These are phyloP conservation scores for Plasmopara muralis DNA, from an alignment of 352 stramenopile species.

Conservation along the genomic window DNA sequence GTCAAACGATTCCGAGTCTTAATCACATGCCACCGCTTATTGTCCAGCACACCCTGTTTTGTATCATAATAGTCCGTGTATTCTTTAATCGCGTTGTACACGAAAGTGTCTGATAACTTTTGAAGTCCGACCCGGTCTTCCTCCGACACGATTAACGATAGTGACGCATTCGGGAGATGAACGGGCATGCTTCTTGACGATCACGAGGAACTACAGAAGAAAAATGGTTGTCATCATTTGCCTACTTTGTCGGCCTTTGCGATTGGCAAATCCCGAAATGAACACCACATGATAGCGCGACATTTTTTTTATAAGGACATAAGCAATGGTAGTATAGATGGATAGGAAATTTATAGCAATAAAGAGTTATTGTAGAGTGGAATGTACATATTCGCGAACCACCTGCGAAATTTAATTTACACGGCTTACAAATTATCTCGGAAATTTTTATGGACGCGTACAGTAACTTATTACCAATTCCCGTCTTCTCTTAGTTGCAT, in stretches of 20 bases:
- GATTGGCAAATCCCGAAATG: neutral
- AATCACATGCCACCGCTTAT: conserved; percentile 36
- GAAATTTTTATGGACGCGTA: no score
- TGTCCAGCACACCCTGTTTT: conserved; percentile 21
- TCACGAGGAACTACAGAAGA: neutral
- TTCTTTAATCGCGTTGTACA: conserved; percentile 30
- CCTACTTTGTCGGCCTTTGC: neutral
- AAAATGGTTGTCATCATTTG: neutral
- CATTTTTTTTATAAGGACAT: neutral
- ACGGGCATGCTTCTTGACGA: conserved; percentile 14
- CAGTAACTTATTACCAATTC: no score
- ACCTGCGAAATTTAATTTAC: no score
- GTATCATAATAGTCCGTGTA: conserved; percentile 34
- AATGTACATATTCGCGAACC: no score
- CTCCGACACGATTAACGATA: conserved; percentile 23
- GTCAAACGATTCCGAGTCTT: conserved; percentile 22
- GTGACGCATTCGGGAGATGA: conserved; percentile 33
- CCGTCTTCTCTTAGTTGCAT: no score
- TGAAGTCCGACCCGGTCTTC: conserved; percentile 27
- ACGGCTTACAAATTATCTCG: no score
- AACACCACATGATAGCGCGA: neutral
- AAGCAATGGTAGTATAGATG: no score
- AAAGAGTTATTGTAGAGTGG: no score
- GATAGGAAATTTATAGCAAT: no score
- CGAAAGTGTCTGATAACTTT: conserved; percentile 21